Evolutionary conservation across 176 grass and related monocot genomes (phyloP).

Genomic region (Lolium perenne): DNA sequence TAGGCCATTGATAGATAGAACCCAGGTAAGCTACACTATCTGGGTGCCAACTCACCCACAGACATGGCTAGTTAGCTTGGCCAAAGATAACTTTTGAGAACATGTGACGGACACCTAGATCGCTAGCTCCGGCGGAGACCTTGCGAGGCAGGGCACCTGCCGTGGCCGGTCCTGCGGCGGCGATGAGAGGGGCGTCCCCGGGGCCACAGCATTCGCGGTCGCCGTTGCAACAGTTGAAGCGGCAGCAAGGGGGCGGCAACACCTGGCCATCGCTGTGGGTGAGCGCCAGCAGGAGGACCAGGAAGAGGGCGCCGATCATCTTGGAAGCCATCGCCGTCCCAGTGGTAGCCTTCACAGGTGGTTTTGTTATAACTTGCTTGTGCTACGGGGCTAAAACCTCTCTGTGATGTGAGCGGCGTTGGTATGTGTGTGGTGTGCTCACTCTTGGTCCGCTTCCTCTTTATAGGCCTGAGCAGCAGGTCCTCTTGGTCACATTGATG

Average conservation of each 20-base stretch:
- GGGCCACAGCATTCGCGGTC: slow-evolving; percentile 45
- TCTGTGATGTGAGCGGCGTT: background rate
- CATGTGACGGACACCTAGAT: background rate
- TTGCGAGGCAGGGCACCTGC: slow-evolving; percentile 17
- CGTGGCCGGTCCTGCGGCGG: background rate
- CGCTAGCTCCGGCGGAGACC: slow-evolving; percentile 23
- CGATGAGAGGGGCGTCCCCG: background rate
- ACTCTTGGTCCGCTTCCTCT: background rate
- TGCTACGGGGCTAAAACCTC: background rate
- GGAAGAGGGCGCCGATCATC: background rate
- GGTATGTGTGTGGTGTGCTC: background rate
- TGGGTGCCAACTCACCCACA: background rate
- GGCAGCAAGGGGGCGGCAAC: slow-evolving; percentile 48
- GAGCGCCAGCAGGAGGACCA: slow-evolving; percentile 52
- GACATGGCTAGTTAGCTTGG: background rate
- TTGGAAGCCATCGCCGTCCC: slow-evolving; percentile 17
- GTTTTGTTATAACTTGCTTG: background rate
- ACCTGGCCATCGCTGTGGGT: slow-evolving; percentile 46
- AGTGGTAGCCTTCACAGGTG: background rate
- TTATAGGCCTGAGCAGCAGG: background rate
- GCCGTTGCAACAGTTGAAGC: slow-evolving; percentile 58
- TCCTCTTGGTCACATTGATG: background rate
- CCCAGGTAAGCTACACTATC: background rate
- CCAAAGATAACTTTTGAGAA: background rate
- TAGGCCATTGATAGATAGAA: background rate